A percentile compares a stretch with the other conserved stretches of the same genome.
Evolutionary conservation across 2,329 filamentous ascomycete species (phyloP).

Genomic region (Hymenoscyphus repandus): DNA sequence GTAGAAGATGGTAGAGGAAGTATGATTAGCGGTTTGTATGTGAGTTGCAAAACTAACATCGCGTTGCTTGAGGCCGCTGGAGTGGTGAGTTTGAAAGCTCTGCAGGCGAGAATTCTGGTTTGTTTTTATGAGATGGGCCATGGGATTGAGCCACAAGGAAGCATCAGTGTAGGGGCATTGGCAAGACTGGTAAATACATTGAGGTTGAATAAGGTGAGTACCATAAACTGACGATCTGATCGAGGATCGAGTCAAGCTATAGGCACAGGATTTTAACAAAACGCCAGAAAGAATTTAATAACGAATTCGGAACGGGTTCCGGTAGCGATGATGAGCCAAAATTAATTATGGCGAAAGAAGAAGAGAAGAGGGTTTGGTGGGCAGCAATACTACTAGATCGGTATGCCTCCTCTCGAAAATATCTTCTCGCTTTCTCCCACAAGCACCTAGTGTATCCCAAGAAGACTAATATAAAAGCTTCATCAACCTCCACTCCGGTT

Average conservation of each 20-base stretch:
- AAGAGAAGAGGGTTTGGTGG: constrained; percentile 13
- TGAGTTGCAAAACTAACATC: constrained; percentile 6
- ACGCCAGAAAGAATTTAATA: no score
- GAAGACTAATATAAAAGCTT: not conserved
- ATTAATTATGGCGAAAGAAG: constrained; percentile 1
- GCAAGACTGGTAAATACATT: constrained; percentile 1
- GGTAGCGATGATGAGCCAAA: no score
- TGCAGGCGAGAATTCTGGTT: constrained; percentile 7
- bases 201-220: constrained; percentile 6
- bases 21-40: constrained; percentile 6
- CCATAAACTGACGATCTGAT: no score
- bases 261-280: no score
- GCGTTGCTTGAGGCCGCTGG: constrained; percentile 6
- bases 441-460: not conserved
- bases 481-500: constrained; percentile 1
- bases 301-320: no score
- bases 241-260: no score
- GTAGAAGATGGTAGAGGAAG: no score
- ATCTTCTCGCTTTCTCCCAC: not conserved
- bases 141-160: constrained; percentile 4
- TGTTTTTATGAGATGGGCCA: constrained; percentile 13
- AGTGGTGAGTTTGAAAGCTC: constrained; percentile 1
- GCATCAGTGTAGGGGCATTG: constrained; percentile 5
- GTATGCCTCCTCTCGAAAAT: not conserved
- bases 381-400: constrained; percentile 8